Conservation (phyloP, 306 rosid genomes). For the Trifolium repens region DNA sequence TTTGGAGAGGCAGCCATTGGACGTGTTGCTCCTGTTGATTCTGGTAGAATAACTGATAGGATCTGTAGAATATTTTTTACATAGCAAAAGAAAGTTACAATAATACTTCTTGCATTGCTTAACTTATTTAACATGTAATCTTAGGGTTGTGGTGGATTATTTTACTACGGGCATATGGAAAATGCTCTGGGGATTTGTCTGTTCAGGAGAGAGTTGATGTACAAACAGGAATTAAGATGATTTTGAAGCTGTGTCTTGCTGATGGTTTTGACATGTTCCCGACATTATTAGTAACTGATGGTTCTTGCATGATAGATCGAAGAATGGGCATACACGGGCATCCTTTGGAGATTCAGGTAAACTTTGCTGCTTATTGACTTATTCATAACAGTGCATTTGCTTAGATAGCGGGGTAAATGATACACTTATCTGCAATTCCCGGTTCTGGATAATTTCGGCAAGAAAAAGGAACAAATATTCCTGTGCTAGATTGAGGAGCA, state of each 20-base stretch:
- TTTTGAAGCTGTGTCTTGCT: constrained; percentile 77
- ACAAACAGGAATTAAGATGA: constrained; percentile 92
- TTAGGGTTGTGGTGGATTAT: constrained; percentile 96
- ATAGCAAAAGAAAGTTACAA: constrained; percentile 11
- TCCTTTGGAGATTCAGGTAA: constrained; percentile 88
- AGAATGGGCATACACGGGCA: constrained; percentile 97
- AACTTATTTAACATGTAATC: constrained; percentile 36
- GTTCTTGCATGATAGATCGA: constrained; percentile 94
- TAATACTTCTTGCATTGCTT: constrained; percentile 26
- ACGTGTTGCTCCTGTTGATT: constrained; percentile 93
- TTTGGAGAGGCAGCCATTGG: constrained; percentile 97
- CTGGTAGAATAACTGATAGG: constrained; percentile 59
- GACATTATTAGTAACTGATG: constrained; percentile 80
- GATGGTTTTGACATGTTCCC: constrained; percentile 98
- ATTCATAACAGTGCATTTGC: constrained; percentile 14
- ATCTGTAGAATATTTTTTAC: not conserved
- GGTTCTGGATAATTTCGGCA: constrained; percentile 6
- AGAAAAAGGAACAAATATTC: constrained; percentile 14
- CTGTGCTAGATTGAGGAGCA: not conserved
- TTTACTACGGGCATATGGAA: constrained; percentile 84
- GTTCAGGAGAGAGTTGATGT: constrained; percentile 95
- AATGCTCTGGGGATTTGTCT: constrained; percentile 75
- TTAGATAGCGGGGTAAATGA: constrained; percentile 4
- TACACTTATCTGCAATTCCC: not conserved
- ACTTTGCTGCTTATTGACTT: constrained; percentile 13